phyloP scores from a whole-genome alignment of 345 rosid genomes.

The Euphorbia peplus region DNA sequence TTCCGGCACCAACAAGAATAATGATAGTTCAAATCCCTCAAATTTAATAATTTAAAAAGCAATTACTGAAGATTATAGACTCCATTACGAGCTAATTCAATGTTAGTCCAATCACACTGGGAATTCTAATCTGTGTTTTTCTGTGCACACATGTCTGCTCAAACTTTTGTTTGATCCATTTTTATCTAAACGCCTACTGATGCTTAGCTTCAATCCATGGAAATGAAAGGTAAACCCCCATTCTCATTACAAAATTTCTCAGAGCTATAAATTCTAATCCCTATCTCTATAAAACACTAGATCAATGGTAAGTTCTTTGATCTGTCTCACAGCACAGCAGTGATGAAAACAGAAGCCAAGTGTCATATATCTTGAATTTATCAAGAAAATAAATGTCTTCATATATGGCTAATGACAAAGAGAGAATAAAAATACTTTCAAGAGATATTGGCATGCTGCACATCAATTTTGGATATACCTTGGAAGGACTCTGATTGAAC shows the following conservation, averaged over 20 bases:
- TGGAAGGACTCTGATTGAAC: constrained; percentile 81
- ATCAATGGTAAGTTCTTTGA: background rate
- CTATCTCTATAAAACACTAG: background rate
- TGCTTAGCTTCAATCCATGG: background rate
- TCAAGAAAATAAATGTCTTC: background rate
- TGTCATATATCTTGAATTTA: background rate
- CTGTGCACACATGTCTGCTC: background rate
- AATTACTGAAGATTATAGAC: no score
- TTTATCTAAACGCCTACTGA: background rate
- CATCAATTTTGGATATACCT: constrained; percentile 42
- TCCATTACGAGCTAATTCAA: no score
- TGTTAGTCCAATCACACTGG: no score
- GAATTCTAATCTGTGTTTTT: no score
- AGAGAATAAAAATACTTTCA: background rate
- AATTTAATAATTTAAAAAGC: no score
- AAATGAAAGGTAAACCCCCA: background rate
- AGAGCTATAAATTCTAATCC: background rate
- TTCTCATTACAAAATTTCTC: background rate
- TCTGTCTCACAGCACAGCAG: background rate
- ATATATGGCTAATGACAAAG: background rate
- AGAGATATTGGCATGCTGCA: background rate
- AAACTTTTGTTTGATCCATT: background rate
- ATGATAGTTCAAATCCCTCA: background rate
- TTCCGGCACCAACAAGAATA: background rate
- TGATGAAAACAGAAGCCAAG: background rate